Evolutionary conservation across 306 rosid species (phyloP).

Genomic region (Albizia julibrissin): DNA sequence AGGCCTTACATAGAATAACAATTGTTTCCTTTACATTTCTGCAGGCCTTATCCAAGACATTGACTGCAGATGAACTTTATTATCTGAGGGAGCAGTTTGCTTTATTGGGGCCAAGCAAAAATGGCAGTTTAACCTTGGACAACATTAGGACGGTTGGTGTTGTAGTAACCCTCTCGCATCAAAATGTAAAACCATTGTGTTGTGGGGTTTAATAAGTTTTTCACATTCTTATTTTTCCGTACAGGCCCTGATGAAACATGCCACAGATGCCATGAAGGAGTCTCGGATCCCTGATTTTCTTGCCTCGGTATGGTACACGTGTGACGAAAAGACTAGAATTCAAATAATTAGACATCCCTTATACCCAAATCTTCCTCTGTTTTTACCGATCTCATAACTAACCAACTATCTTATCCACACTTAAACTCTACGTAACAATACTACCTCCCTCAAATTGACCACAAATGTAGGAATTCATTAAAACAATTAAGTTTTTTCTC

Average conservation of each 20-base stretch:
- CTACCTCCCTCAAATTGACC: neutral
- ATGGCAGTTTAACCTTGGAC: slow-evolving; percentile 76
- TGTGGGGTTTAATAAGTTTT: slow-evolving; percentile 23
- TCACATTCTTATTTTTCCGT: slow-evolving; percentile 32
- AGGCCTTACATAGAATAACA: neutral
- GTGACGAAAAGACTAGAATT: neutral
- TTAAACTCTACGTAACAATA: neutral
- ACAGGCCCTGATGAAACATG: slow-evolving; percentile 78
- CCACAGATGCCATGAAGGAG: slow-evolving; percentile 96
- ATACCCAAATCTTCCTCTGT: neutral
- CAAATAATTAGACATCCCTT: neutral
- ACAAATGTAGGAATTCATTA: neutral
- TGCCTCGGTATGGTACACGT: slow-evolving; percentile 54
- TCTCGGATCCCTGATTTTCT: slow-evolving; percentile 81
- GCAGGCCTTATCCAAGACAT: slow-evolving; percentile 94
- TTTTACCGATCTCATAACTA: neutral
- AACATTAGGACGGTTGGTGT: slow-evolving; percentile 63
- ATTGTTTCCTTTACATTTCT: slow-evolving; percentile 33
- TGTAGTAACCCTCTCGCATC: slow-evolving; percentile 24
- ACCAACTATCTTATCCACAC: neutral
- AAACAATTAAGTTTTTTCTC: neutral
- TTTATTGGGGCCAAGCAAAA: slow-evolving; percentile 80
- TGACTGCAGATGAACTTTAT: slow-evolving; percentile 84
- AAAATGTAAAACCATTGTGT: slow-evolving; percentile 1
- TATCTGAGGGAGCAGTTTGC: slow-evolving; percentile 90